Percentiles rank a stretch among this genome's conserved stretches.
phyloP scores from a whole-genome alignment of 805 yeast species.

The Yamadazyma laniorum region DNA sequence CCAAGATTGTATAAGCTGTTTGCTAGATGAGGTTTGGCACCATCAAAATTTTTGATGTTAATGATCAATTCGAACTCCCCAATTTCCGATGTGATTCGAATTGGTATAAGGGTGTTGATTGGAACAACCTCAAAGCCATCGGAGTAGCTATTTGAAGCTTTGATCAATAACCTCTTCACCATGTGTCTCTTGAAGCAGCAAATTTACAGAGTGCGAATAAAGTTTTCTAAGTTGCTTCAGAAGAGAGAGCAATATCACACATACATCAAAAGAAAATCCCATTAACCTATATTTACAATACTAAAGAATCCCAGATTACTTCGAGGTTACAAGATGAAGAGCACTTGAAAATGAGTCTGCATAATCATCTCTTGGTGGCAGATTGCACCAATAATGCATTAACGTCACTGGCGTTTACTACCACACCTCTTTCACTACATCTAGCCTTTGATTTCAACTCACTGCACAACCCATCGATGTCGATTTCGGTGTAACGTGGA shows the following conservation, averaged over 20 bases:
- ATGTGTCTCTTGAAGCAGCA: too few relatives aligned
- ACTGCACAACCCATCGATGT: slow-evolving; percentile 87
- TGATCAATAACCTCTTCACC: slow-evolving; percentile 32
- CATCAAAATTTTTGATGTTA: slow-evolving; percentile 48
- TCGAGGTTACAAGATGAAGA: too few relatives aligned
- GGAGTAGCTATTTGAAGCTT: slow-evolving; percentile 27
- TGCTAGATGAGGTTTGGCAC: slow-evolving; percentile 34
- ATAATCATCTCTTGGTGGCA: slow-evolving; percentile 12
- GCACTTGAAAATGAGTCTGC: neutral
- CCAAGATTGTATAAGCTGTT: slow-evolving; percentile 32
- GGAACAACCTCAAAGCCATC: slow-evolving; percentile 33
- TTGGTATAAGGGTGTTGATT: slow-evolving; percentile 41
- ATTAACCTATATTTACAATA: slow-evolving; percentile 1
- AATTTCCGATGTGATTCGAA: slow-evolving; percentile 34
- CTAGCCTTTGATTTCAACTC: slow-evolving; percentile 92
- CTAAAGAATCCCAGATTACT: neutral
- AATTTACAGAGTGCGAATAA: too few relatives aligned
- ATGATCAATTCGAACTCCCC: slow-evolving; percentile 41
- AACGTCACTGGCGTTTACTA: slow-evolving; percentile 78
- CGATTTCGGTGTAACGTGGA: slow-evolving; percentile 89
- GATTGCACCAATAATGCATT: slow-evolving; percentile 47
- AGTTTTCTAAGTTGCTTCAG: neutral
- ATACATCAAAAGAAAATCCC: neutral
- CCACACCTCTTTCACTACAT: slow-evolving; percentile 91
- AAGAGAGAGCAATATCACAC: neutral